Conservation (phyloP, 2,329 filamentous ascomycete genomes). For the Nigrograna mackinnonii region DNA sequence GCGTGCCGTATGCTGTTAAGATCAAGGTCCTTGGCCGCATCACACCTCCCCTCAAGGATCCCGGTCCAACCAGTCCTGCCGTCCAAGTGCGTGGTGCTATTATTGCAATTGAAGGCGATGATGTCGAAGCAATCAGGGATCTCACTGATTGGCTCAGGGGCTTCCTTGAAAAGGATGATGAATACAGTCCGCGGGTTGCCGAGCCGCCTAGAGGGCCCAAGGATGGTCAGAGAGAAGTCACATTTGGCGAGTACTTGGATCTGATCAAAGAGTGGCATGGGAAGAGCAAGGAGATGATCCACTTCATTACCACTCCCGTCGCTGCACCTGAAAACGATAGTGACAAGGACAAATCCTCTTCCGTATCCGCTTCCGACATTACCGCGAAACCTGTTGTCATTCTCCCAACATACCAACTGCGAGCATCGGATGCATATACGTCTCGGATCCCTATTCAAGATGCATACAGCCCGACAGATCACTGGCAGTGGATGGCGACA, state of each 20-base stretch:
- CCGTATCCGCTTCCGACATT: constrained; percentile 6
- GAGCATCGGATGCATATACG: constrained; percentile 75
- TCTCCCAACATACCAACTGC: constrained; percentile 79
- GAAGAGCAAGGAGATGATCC: constrained; percentile 71
- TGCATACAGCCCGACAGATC: constrained; percentile 78
- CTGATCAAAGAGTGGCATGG: constrained; percentile 75
- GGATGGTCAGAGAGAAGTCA: constrained; percentile 32
- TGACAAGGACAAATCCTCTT: constrained; percentile 17
- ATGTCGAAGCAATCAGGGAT: constrained; percentile 63
- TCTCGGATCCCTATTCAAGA: constrained; percentile 75
- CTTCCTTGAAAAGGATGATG: constrained; percentile 55
- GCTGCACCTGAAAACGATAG: constrained; percentile 6
- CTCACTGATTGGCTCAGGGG: constrained; percentile 68
- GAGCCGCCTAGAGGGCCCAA: constrained; percentile 51
- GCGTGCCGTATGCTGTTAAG: constrained; percentile 74
- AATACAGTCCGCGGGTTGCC: constrained; percentile 54
- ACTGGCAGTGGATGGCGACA: constrained; percentile 97
- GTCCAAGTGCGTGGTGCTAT: constrained; percentile 70
- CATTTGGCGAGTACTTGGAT: constrained; percentile 63
- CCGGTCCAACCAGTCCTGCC: constrained; percentile 22
- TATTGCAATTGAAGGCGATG: constrained; percentile 80
- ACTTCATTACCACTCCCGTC: constrained; percentile 52
- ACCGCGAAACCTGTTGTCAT: constrained; percentile 69
- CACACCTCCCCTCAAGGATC: constrained; percentile 63
- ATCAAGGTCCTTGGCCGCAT: constrained; percentile 77